Conservation (phyloP, 257 asterid genomes). For the Capsicum rhomboideum region DNA sequence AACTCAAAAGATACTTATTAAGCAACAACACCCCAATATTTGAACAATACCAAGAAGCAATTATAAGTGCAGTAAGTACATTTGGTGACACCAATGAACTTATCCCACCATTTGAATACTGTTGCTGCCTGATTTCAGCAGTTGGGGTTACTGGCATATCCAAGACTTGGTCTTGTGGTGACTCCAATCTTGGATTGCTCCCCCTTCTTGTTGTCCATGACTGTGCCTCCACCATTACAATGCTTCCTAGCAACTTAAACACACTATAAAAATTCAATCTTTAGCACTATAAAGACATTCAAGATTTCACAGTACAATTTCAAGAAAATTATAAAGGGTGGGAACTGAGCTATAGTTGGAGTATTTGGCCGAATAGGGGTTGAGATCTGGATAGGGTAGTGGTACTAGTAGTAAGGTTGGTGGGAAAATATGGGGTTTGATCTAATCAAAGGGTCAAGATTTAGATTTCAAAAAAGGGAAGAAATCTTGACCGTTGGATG, state of each 20-base stretch:
- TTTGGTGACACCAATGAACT: slow-evolving; percentile 38
- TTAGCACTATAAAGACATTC: too few relatives aligned
- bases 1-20: slow-evolving; percentile 87
- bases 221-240: slow-evolving; percentile 84
- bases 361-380: background rate
- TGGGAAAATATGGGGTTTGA: slow-evolving; percentile 12
- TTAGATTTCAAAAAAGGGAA: slow-evolving; percentile 31
- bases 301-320: background rate
- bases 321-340: background rate
- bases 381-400: slow-evolving; percentile 2
- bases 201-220: slow-evolving; percentile 93
- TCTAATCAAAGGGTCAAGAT: slow-evolving; percentile 49
- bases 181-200: slow-evolving; percentile 87
- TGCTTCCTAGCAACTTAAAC: background rate
- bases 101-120: slow-evolving; percentile 1
- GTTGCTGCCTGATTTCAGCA: slow-evolving; percentile 73
- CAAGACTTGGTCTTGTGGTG: slow-evolving; percentile 50
- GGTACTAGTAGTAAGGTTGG: slow-evolving; percentile 8
- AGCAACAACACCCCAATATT: slow-evolving; percentile 83
- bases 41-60: slow-evolving; percentile 84
- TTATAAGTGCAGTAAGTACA: slow-evolving; percentile 53
- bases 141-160: slow-evolving; percentile 93
- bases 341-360: background rate
- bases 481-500: slow-evolving; percentile 22
- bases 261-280: slow-evolving; percentile 4